phyloP scores from a whole-genome alignment of 73 alveolate genomes.

The Urostyla sp. region DNA sequence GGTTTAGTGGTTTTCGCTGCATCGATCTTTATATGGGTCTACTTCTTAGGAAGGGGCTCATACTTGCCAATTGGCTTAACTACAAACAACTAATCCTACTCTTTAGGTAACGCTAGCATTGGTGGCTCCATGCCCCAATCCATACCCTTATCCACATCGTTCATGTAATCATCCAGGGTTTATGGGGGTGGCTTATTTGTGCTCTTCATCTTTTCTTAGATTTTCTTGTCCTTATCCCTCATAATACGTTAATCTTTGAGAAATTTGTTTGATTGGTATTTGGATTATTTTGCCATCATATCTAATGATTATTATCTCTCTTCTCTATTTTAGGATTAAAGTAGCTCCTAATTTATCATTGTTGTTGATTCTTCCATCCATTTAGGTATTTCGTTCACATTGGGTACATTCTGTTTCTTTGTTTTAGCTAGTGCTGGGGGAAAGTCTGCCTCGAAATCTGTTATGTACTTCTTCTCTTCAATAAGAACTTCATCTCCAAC shows the following conservation, averaged over 20 bases:
- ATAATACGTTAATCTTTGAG: slow-evolving; percentile 69
- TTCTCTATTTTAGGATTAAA: slow-evolving; percentile 72
- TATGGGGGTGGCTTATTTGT: slow-evolving; percentile 72
- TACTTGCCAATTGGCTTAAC: slow-evolving; percentile 93
- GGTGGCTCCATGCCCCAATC: slow-evolving; percentile 71
- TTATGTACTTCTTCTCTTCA: slow-evolving; percentile 68
- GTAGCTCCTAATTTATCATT: slow-evolving; percentile 53
- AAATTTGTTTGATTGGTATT: slow-evolving; percentile 81
- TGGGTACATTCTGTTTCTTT: neutral
- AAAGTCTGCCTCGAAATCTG: slow-evolving; percentile 64
- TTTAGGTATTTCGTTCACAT: slow-evolving; percentile 54
- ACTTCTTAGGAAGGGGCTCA: slow-evolving; percentile 81
- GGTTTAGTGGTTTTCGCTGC: slow-evolving; percentile 42
- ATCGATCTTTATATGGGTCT: neutral
- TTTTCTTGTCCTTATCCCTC: slow-evolving; percentile 72
- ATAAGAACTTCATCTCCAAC: no score
- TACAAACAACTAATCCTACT: slow-evolving; percentile 89
- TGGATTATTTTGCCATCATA: slow-evolving; percentile 55
- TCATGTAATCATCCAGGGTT: slow-evolving; percentile 79
- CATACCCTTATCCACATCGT: slow-evolving; percentile 81
- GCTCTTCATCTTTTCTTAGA: slow-evolving; percentile 67
- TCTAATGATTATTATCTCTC: slow-evolving; percentile 77
- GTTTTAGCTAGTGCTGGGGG: slow-evolving; percentile 51
- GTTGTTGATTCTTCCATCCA: slow-evolving; percentile 63
- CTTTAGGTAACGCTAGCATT: slow-evolving; percentile 81